Percentiles rank a stretch among this genome's conserved stretches.
These are phyloP conservation scores for Fusarium metavorans DNA, from an alignment of 2,329 filamentous ascomycete genomes.

Conservation along the genomic window DNA sequence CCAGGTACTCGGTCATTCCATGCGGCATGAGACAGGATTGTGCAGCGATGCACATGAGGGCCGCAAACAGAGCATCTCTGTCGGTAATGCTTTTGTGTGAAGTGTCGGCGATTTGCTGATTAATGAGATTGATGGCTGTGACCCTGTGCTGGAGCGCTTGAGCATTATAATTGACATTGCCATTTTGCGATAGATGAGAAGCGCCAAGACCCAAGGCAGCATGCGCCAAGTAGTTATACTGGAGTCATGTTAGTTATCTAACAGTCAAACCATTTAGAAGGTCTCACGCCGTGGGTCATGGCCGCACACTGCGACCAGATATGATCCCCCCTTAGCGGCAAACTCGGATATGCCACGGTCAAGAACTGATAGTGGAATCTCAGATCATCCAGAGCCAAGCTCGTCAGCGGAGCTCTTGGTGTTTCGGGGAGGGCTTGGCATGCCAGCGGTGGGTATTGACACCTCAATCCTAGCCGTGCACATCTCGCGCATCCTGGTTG, in stretches of 20 bases:
- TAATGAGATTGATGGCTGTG: slow-evolving; percentile 51
- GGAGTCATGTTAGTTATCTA: neutral
- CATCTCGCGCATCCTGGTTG: slow-evolving; percentile 48
- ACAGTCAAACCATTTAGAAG: too few relatives aligned
- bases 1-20: slow-evolving; percentile 54
- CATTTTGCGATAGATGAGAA: slow-evolving; percentile 50
- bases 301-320: slow-evolving; percentile 50
- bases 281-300: slow-evolving; percentile 50
- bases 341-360: slow-evolving; percentile 53
- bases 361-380: slow-evolving; percentile 65
- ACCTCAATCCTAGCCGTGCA: slow-evolving; percentile 49
- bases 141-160: slow-evolving; percentile 46
- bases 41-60: slow-evolving; percentile 51
- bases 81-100: slow-evolving; percentile 44
- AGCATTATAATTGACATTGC: slow-evolving; percentile 41
- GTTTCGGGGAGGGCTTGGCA: slow-evolving; percentile 19
- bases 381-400: slow-evolving; percentile 54
- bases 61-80: slow-evolving; percentile 52
- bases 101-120: slow-evolving; percentile 45
- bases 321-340: slow-evolving; percentile 48
- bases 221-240: slow-evolving; percentile 54
- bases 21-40: slow-evolving; percentile 53
- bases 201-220: slow-evolving; percentile 54
- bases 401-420: slow-evolving; percentile 45
- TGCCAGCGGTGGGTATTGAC: slow-evolving; percentile 46